Evolutionary conservation across 257 asterid genomes (phyloP).

Genomic region (Leptodermis oblonga): DNA sequence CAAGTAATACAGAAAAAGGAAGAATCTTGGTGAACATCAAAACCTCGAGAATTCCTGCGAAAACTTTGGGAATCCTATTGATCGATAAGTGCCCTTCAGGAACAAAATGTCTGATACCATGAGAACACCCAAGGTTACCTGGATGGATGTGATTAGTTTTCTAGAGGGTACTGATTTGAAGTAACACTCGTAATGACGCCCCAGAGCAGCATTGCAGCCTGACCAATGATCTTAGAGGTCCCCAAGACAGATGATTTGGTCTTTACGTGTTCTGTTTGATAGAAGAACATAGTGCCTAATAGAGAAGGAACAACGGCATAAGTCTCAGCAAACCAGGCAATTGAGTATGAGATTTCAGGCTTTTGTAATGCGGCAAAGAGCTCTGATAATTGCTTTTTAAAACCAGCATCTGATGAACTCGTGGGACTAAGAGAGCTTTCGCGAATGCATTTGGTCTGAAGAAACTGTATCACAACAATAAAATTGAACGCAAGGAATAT

Average conservation of each 20-base stretch:
- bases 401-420: conserved; percentile 36
- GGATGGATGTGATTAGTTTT: conserved; percentile 62
- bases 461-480: conserved; percentile 58
- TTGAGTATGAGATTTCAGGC: conserved; percentile 61
- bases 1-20: conserved; percentile 71
- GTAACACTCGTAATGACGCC: conserved; percentile 58
- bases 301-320: conserved; percentile 78
- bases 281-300: conserved; percentile 90
- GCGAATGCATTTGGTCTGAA: conserved; percentile 46
- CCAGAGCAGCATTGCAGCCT: conserved; percentile 90
- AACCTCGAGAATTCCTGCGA: conserved; percentile 84
- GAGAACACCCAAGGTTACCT: conserved; percentile 52
- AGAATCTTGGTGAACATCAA: conserved; percentile 72
- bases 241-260: conserved; percentile 80
- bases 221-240: conserved; percentile 85
- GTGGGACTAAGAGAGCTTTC: conserved; percentile 71
- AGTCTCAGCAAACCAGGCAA: conserved; percentile 75
- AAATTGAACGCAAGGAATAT: conserved; percentile 58
- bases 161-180: conserved; percentile 71
- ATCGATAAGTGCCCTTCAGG: conserved; percentile 63
- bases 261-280: conserved; percentile 78
- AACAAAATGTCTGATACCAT: conserved; percentile 71
- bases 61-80: conserved; percentile 66
- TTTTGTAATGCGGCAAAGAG: conserved; percentile 52
- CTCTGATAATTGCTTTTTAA: conserved; percentile 53